Evolutionary conservation across 495 filamentous ascomycete species (phyloP).

Genomic region (Lasiosphaeria miniovina): DNA sequence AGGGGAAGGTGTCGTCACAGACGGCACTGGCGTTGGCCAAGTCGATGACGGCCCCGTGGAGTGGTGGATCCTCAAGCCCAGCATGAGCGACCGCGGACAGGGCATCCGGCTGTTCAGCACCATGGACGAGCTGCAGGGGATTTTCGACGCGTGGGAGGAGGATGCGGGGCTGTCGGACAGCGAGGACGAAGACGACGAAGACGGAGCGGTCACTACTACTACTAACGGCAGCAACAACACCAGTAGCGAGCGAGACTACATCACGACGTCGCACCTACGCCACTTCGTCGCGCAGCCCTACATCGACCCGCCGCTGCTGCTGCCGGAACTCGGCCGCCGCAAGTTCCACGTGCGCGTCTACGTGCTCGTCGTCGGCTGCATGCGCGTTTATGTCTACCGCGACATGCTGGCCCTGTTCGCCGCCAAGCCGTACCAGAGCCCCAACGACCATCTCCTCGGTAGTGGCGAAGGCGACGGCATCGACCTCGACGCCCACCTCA

Average conservation of each 20-base stretch:
- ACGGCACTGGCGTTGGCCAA: conserved; percentile 5
- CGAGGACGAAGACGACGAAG: conserved; percentile 54
- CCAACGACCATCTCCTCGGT: conserved; percentile 15
- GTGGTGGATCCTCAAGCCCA: conserved; percentile 98
- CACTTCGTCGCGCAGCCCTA: conserved; percentile 98
- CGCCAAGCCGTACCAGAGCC: conserved; percentile 57
- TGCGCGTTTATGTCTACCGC: conserved; percentile 82
- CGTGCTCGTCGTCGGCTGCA: conserved; percentile 71
- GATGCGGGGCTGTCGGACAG: conserved; percentile 59
- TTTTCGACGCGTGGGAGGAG: conserved; percentile 92
- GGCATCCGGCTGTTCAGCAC: conserved; percentile 86
- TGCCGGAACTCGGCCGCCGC: conserved; percentile 56
- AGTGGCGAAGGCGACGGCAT: conserved; percentile 16
- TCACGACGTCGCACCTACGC: conserved; percentile 85
- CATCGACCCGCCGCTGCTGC: conserved; percentile 81
- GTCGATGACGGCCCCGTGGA: conserved; percentile 39
- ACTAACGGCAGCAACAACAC: neutral
- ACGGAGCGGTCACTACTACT: conserved; percentile 5
- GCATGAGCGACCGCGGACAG: conserved; percentile 95
- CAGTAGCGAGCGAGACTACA: conserved; percentile 30
- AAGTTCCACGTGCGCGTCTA: conserved; percentile 97
- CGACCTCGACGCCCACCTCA: conserved; percentile 74
- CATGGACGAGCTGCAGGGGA: conserved; percentile 70
- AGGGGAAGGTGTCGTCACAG: neutral
- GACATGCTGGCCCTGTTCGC: conserved; percentile 94